Conservation (phyloP, 768 basidiomycete species). For the Omphalotus guepiniiformis region DNA sequence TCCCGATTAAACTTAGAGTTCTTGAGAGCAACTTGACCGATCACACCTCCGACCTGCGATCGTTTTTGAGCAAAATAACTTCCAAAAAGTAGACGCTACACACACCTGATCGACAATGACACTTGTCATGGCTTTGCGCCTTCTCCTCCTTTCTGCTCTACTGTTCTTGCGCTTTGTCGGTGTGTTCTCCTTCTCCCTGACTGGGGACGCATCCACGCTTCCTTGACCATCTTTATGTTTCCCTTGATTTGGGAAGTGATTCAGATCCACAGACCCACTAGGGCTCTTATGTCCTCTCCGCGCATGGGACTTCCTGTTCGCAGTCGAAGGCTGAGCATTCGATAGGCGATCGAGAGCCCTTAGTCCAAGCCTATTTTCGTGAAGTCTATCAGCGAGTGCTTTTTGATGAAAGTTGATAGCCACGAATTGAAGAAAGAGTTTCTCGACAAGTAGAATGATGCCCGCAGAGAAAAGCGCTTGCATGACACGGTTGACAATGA, state of each 20-base stretch:
- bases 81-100: background rate
- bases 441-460: constrained; percentile 40
- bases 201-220: constrained; percentile 12
- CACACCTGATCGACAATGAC: constrained; percentile 67
- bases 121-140: constrained; percentile 50
- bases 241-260: constrained; percentile 24
- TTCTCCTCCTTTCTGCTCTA: constrained; percentile 32
- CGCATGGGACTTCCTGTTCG: background rate
- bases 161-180: constrained; percentile 14
- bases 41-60: constrained; percentile 46
- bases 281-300: constrained; percentile 38
- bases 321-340: constrained; percentile 49
- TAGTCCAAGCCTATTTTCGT: constrained; percentile 66
- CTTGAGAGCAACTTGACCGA: constrained; percentile 68
- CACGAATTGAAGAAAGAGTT: constrained; percentile 65
- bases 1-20: constrained; percentile 56
- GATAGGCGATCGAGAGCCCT: constrained; percentile 70
- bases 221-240: constrained; percentile 13
- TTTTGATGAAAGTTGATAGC: constrained; percentile 80
- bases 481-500: constrained; percentile 63
- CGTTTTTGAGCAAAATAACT: background rate
- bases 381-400: constrained; percentile 68
- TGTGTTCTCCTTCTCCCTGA: constrained; percentile 13
- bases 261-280: constrained; percentile 30
- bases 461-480: constrained; percentile 48